Evolutionary conservation across 2,329 filamentous ascomycete species (phyloP), one percentile per base, ranked within the genome.

Genomic region (Colletotrichum higginsianum): DNA sequence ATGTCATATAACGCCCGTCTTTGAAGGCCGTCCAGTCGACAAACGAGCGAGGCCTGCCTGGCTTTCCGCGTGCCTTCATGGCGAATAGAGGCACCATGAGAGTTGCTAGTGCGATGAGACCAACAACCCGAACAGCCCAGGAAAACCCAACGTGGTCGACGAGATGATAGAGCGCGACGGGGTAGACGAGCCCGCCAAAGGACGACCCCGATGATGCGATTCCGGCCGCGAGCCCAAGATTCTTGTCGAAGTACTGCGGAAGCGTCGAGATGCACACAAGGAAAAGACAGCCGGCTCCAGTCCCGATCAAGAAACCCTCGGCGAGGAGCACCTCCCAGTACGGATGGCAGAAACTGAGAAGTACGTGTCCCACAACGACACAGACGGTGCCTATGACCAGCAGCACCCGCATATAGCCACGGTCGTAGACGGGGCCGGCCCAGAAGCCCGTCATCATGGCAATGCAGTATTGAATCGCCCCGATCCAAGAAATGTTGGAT

Each of bases 341-440:
- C 1, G 75, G 71, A 0, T 71, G 78, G 15, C 74, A 77, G 0
- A 84, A 68, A 21, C 75, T 78, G 1, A 78, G 74, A 79, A 83
- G 83, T 79, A 87, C 85, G 74, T 84, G 79, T 3, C 86, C 86
- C n/a, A 88, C 79, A 5, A 86, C 81, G 9, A 84, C 77, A 2
- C 86, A 69, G 61, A 84, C 78, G 3, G 78, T 75, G 21, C 87
- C 86, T 2, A 76, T 70, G 2, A 78, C 15, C 3, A 88, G 64
- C 0, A 87, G 77, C 4, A 74, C 68, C 9, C 80, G 79, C 47
- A 85, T 81, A 69, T 85, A 81, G 7, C 87, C 87, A 2, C 79
- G 78, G 76, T 89, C 87, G 60, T 82, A 85, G 0, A 86, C 73
- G 0, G 83, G 84, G 0, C 87, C 87, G 3, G 81, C 56, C 35